Evolutionary conservation across 1,139 yeast genomes (phyloP).

Genomic region (Hyphopichia pseudoburtonii): DNA sequence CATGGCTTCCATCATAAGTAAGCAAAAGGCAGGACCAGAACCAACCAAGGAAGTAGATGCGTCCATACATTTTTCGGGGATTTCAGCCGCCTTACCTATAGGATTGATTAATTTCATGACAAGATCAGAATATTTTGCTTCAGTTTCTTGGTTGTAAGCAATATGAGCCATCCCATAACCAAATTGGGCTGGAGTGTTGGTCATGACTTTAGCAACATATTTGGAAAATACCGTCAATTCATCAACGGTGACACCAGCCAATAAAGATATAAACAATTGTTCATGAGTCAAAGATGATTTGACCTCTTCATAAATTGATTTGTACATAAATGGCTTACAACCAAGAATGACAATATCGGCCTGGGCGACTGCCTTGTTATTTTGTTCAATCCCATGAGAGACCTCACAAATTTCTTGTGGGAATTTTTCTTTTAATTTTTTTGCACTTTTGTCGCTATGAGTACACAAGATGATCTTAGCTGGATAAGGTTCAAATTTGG

Average conservation of each 20-base stretch:
- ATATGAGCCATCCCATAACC: slow-evolving; percentile 95
- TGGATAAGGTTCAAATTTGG: slow-evolving; percentile 61
- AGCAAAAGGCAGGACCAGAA: slow-evolving; percentile 94
- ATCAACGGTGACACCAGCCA: slow-evolving; percentile 89
- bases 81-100: slow-evolving; percentile 69
- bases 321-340: slow-evolving; percentile 81
- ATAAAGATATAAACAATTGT: slow-evolving; percentile 74
- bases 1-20: slow-evolving; percentile 86
- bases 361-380: slow-evolving; percentile 55
- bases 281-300: slow-evolving; percentile 42
- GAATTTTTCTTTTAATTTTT: slow-evolving; percentile 40
- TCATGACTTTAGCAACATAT: slow-evolving; percentile 88
- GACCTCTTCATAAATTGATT: slow-evolving; percentile 52
- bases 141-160: slow-evolving; percentile 57
- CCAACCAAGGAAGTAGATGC: slow-evolving; percentile 94
- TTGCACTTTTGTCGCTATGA: slow-evolving; percentile 52
- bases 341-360: slow-evolving; percentile 79
- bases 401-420: slow-evolving; percentile 52
- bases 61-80: slow-evolving; percentile 90
- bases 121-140: slow-evolving; percentile 46
- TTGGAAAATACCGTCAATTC: slow-evolving; percentile 58
- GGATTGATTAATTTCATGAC: slow-evolving; percentile 62
- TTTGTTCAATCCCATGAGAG: slow-evolving; percentile 49
- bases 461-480: slow-evolving; percentile 75
- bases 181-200: slow-evolving; percentile 92